Evolutionary conservation across 208 protist species (phyloP), one percentile per base, ranked within the genome.

Genomic region (Naegleria lovaniensis): DNA sequence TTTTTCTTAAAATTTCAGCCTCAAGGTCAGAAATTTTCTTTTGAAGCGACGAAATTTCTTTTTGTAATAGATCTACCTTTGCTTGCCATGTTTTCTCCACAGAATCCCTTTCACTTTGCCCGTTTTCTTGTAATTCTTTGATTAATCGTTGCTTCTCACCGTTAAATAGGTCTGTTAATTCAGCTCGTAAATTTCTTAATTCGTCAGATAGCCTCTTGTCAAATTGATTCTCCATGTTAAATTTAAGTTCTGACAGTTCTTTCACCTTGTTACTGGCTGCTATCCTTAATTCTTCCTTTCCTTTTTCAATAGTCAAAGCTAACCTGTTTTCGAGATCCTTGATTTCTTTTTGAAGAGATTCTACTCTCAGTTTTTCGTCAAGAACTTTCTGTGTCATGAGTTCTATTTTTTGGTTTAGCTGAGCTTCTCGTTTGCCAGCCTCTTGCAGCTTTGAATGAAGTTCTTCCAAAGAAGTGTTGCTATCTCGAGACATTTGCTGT

Each of bases 121-220:
- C 94, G 90, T 97, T 96, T 41, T 94, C 94, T 39, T 94, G 92
- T 79, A 92, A 93, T 43, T 97, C 95, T 85, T 94, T 93, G 36
- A 97, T 93, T n/a, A 98, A 94, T 86, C 93, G 90, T 85, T 98
- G 97, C 90, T 97, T 97, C 39, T 96, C 83, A 33, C 9, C 7
- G 16, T 51, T 19, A 48, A 48, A 85, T 43, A 16, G 5, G 0
- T 22, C 83, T 11, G 15, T 38, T 29, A 85, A 29, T 85, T 85
- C 83, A 22, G 25, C 11, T 43, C 7, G 39, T 16, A 85, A 19
- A 29, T 85, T 79, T 36, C 9, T 79, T 36, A 79, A n/a, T 9
- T 29, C 67, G 19, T 79, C 67, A 7, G 9, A 36, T 2, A 79
- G 29, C 29, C 29, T 79, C 7, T 36, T 11, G n/a, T 79, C 67